A percentile compares a stretch with the other conserved stretches of the same genome.
Conservation (phyloP, 768 basidiomycete species). For the Tricholoma saponaceum region DNA sequence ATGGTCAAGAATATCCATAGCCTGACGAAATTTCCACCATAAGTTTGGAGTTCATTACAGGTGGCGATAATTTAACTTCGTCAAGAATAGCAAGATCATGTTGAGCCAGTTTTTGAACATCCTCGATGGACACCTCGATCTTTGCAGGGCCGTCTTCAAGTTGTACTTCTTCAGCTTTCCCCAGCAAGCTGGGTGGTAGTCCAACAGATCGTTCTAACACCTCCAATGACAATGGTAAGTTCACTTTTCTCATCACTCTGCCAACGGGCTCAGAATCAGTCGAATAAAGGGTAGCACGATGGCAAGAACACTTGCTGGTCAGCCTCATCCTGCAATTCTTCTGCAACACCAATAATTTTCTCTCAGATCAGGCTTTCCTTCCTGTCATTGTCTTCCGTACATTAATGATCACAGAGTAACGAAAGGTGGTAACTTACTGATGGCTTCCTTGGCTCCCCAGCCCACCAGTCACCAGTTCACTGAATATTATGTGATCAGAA, state of each 20-base stretch:
- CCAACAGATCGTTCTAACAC: slow-evolving; percentile 85
- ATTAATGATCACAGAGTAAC: background rate
- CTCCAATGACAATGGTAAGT: slow-evolving; percentile 83
- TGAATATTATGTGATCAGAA: slow-evolving; percentile 59
- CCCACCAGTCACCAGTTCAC: slow-evolving; percentile 69
- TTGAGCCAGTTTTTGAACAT: slow-evolving; percentile 62
- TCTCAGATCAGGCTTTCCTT: slow-evolving; percentile 69
- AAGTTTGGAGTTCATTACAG: background rate
- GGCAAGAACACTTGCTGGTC: slow-evolving; percentile 46
- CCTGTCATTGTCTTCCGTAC: slow-evolving; percentile 62
- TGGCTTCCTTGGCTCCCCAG: slow-evolving; percentile 86
- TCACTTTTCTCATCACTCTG: slow-evolving; percentile 66
- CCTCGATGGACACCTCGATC: slow-evolving; percentile 68
- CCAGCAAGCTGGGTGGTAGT: slow-evolving; percentile 82
- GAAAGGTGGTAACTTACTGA: slow-evolving; percentile 51
- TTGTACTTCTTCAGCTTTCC: slow-evolving; percentile 82
- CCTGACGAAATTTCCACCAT: slow-evolving; percentile 36
- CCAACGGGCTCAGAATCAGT: background rate
- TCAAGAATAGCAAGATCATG: slow-evolving; percentile 62
- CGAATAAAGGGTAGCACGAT: background rate
- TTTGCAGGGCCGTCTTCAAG: slow-evolving; percentile 69
- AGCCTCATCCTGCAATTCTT: slow-evolving; percentile 56
- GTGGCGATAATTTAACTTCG: slow-evolving; percentile 47
- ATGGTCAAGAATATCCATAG: slow-evolving; percentile 85
- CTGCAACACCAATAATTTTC: slow-evolving; percentile 55